phyloP scores from a whole-genome alignment of 176 grass and related monocot genomes.

The Avena atlantica region DNA sequence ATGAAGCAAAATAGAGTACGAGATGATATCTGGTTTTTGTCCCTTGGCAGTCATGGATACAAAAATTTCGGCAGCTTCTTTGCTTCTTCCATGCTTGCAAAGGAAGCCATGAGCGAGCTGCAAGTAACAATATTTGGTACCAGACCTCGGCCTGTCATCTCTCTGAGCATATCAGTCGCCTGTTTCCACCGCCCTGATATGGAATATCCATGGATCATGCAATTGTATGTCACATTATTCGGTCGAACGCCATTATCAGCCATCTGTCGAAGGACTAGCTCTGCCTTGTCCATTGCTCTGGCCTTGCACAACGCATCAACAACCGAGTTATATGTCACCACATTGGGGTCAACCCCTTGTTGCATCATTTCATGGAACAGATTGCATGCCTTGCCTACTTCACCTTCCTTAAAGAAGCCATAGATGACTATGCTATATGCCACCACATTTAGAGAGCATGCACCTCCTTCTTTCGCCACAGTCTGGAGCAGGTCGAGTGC shows the following conservation, averaged over 20 bases:
- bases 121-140: too few relatives aligned
- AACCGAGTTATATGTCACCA: not conserved
- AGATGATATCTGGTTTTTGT: not conserved
- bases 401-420: not conserved
- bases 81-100: too few relatives aligned
- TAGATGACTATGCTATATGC: not conserved
- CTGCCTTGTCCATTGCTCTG: not conserved
- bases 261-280: not conserved
- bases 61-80: too few relatives aligned
- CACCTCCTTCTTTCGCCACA: not conserved
- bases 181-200: not conserved
- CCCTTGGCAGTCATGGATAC: too few relatives aligned
- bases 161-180: not conserved
- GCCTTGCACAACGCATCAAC: not conserved
- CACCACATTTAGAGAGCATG: not conserved
- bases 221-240: not conserved
- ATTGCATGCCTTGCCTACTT: not conserved
- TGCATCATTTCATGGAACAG: not conserved
- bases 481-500: not conserved
- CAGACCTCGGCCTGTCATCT: not conserved
- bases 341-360: not conserved
- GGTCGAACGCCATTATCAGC: not conserved
- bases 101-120: too few relatives aligned
- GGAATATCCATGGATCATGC: constrained; percentile 1
- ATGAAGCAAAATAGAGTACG: not conserved